These are phyloP conservation scores for Vachellia collinsii DNA, from an alignment of 306 rosid species.

Conservation along the genomic window DNA sequence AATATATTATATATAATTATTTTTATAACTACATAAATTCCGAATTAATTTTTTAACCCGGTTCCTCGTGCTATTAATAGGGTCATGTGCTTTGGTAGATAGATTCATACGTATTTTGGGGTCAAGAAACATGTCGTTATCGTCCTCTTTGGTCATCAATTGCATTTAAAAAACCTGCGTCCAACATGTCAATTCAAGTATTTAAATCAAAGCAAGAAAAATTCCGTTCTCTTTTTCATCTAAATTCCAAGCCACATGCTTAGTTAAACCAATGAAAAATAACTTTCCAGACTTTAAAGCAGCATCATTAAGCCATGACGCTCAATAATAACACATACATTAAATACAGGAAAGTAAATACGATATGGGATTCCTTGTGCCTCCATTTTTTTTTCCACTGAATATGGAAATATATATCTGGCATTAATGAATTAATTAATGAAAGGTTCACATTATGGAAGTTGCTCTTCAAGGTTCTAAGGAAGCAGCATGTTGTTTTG, in stretches of 20 bases:
- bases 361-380: neutral
- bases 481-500: constrained; percentile 52
- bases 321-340: neutral
- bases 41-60: neutral
- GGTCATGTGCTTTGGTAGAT: constrained; percentile 39
- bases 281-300: constrained; percentile 6
- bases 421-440: constrained; percentile 17
- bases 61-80: constrained; percentile 24
- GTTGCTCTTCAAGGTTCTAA: constrained; percentile 44
- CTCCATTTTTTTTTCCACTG: neutral
- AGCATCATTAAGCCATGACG: neutral
- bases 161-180: constrained; percentile 11
- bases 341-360: neutral
- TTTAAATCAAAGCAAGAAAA: constrained; percentile 20
- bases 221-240: neutral
- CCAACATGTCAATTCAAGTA: constrained; percentile 32
- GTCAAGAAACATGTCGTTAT: constrained; percentile 6
- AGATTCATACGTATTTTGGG: constrained; percentile 34
- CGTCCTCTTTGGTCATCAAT: neutral
- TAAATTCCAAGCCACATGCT: constrained; percentile 20
- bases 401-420: constrained; percentile 15
- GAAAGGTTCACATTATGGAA: constrained; percentile 44
- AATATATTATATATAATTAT: neutral
- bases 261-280: neutral
- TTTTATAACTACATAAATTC: neutral